A percentile compares a stretch with the other conserved stretches of the same genome.
These are phyloP conservation scores for Blastobotrys robertii DNA, from an alignment of 805 yeast species.

Conservation along the genomic window DNA sequence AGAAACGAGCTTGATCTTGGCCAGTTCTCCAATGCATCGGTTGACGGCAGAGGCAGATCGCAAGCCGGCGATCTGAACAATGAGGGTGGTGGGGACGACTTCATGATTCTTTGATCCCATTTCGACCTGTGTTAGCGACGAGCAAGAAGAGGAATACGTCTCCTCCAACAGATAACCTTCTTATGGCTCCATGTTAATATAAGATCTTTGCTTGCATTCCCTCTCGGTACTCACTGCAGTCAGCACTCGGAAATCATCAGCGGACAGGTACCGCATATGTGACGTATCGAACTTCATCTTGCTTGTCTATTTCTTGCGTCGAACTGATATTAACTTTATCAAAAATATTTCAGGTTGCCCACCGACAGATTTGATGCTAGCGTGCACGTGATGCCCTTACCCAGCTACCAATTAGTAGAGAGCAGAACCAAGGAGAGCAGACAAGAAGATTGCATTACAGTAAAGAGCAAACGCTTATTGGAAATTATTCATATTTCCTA, in stretches of 20 bases:
- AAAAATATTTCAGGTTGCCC: neutral
- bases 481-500: too few species aligned
- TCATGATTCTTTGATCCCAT: constrained; percentile 89
- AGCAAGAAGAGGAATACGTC: too few species aligned
- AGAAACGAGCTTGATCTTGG: constrained; percentile 72
- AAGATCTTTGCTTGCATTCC: too few species aligned
- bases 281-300: constrained; percentile 85
- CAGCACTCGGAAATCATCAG: constrained; percentile 83
- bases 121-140: constrained; percentile 35
- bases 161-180: neutral
- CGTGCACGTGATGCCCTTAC: too few species aligned
- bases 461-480: too few species aligned
- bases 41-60: constrained; percentile 68
- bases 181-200: too few species aligned
- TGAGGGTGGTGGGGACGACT: constrained; percentile 81
- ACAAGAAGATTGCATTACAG: too few species aligned
- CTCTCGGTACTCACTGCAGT: constrained; percentile 55
- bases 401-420: too few species aligned
- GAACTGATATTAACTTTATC: neutral
- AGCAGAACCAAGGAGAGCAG: too few species aligned
- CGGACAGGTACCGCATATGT: constrained; percentile 85
- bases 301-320: neutral
- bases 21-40: constrained; percentile 72
- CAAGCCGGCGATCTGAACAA: constrained; percentile 69
- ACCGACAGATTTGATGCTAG: neutral